Evolutionary conservation across 192 early-diverging fungal species (phyloP).

Genomic region (Coemansia sp.): DNA sequence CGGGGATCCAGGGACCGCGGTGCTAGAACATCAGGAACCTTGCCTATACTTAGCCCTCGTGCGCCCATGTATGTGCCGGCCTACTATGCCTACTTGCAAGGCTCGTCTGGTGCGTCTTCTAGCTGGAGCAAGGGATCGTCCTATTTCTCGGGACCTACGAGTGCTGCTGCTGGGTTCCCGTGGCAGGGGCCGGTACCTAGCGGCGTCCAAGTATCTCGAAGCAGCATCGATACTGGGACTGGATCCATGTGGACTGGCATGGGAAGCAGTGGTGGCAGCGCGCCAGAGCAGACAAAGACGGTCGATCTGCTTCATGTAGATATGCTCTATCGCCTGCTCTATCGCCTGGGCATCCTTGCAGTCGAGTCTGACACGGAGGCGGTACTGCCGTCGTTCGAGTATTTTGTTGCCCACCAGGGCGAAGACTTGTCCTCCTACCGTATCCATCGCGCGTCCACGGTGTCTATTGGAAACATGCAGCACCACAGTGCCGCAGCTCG

Average conservation of each 20-base stretch:
- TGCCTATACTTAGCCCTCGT: conserved; percentile 11
- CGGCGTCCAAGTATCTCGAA: conserved; percentile 23
- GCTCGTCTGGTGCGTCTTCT: background rate
- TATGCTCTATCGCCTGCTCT: conserved; percentile 30
- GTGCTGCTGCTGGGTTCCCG: conserved; percentile 9
- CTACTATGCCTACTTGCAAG: conserved; percentile 22
- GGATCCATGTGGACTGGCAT: background rate
- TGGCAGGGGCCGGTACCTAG: conserved; percentile 8
- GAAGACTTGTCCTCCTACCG: conserved; percentile 24
- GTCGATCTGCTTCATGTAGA: conserved; percentile 36
- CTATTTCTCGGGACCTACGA: conserved; percentile 16
- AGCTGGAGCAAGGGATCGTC: conserved; percentile 42
- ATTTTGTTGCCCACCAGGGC: conserved; percentile 32
- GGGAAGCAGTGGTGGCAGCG: background rate
- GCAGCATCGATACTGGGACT: conserved; percentile 23
- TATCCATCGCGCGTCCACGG: conserved; percentile 38
- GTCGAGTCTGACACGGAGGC: conserved; percentile 26
- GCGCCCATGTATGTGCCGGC: conserved; percentile 27
- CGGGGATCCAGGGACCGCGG: conserved; percentile 16
- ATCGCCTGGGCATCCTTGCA: conserved; percentile 45
- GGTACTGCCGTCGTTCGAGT: conserved; percentile 41
- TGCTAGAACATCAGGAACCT: background rate
- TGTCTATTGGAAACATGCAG: conserved; percentile 13
- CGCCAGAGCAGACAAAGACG: background rate
- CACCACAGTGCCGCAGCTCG: background rate